A percentile compares a stretch with the other conserved stretches of the same genome.
Evolutionary conservation across 2,329 filamentous ascomycete species (phyloP).

Genomic region (Pseudopithomyces chartarum): DNA sequence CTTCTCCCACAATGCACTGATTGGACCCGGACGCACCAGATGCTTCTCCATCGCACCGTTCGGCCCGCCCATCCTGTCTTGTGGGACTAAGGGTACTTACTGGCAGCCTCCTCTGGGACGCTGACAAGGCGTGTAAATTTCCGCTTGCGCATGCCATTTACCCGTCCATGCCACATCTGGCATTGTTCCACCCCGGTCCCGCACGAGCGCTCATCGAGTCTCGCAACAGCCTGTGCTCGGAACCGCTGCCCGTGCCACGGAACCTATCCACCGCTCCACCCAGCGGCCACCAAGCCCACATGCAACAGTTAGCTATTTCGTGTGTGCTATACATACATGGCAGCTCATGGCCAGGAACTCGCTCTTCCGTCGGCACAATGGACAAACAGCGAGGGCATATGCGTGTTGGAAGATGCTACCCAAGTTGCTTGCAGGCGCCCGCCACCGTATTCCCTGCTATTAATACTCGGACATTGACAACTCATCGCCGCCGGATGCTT

Average conservation of each 20-base stretch:
- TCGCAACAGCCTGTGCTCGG: conserved; percentile 23
- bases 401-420: conserved; percentile 1
- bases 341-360: conserved; percentile 3
- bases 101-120: conserved; percentile 8
- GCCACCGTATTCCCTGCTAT: background rate
- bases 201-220: conserved; percentile 13
- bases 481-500: background rate
- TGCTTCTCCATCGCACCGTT: conserved; percentile 12
- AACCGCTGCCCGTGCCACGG: conserved; percentile 18
- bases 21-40: conserved; percentile 15
- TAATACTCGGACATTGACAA: background rate
- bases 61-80: conserved; percentile 24
- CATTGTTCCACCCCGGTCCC: conserved; percentile 17
- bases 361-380: conserved; percentile 6
- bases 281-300: conserved; percentile 1
- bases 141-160: conserved; percentile 37
- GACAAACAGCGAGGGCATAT: background rate
- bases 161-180: conserved; percentile 29
- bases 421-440: background rate
- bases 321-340: conserved; percentile 28
- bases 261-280: conserved; percentile 26
- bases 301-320: conserved; percentile 27
- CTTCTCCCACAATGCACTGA: conserved; percentile 7
- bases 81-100: background rate
- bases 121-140: conserved; percentile 31